Evolutionary conservation across 306 rosid genomes (phyloP).

Genomic region (Fragaria ananassa): DNA sequence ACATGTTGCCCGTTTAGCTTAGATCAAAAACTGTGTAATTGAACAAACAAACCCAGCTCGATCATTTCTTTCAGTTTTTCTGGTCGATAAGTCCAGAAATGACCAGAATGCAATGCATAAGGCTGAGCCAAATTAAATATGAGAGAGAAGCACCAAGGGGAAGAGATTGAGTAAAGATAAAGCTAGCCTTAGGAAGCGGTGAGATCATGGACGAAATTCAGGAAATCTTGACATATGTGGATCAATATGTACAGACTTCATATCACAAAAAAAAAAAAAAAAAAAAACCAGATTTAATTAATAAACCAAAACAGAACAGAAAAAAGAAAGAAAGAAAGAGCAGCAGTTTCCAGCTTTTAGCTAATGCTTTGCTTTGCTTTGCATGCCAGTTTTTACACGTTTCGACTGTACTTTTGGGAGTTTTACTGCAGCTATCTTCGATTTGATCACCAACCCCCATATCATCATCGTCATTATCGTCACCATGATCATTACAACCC

Average conservation of each 20-base stretch:
- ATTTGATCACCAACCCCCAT: neutral
- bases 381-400: constrained; percentile 15
- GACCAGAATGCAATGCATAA: neutral
- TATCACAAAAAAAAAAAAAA: constrained; percentile 6
- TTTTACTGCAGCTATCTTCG: neutral
- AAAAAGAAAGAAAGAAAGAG: neutral
- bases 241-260: constrained; percentile 6
- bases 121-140: constrained; percentile 28
- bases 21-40: neutral
- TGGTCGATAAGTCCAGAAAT: neutral
- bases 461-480: neutral
- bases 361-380: neutral
- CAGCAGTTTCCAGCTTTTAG: constrained; percentile 2
- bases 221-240: constrained; percentile 48
- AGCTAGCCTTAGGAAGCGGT: constrained; percentile 19
- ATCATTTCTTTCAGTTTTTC: constrained; percentile 3
- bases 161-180: constrained; percentile 3
- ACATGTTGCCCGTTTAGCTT: constrained; percentile 10
- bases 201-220: constrained; percentile 32
- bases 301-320: constrained; percentile 1
- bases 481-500: neutral
- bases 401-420: neutral
- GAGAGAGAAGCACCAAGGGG: constrained; percentile 28
- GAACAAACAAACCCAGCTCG: neutral
- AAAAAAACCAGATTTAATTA: constrained; percentile 20